phyloP scores from a whole-genome alignment of 306 rosid species.

The Gastrolobium bilobum region DNA sequence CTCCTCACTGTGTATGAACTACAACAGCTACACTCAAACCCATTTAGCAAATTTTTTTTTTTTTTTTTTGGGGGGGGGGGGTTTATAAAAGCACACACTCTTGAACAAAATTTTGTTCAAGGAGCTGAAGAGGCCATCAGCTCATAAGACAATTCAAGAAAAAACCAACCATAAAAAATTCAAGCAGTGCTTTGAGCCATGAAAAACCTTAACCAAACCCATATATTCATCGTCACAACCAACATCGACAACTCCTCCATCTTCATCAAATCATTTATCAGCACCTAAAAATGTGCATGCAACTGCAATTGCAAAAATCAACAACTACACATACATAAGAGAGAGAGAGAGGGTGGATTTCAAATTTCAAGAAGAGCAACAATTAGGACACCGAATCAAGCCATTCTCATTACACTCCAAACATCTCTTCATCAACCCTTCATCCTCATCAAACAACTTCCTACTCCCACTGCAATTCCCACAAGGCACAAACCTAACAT shows the following conservation, averaged over 20 bases:
- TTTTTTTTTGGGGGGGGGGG: not conserved
- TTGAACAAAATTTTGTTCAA: conserved; percentile 52
- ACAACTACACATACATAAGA: not conserved
- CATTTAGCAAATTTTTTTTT: not conserved
- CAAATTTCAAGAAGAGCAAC: conserved; percentile 60
- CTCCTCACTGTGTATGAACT: conserved; percentile 32
- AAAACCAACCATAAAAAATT: conserved; percentile 50
- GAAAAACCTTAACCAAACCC: conserved; percentile 45
- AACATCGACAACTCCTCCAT: conserved; percentile 25
- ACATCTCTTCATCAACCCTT: conserved; percentile 76
- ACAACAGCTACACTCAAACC: conserved; percentile 45
- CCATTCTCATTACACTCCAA: conserved; percentile 93
- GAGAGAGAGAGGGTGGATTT: no score
- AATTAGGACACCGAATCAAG: conserved; percentile 85
- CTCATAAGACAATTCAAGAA: conserved; percentile 36
- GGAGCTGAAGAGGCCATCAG: conserved; percentile 46
- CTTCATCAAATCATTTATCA: conserved; percentile 55
- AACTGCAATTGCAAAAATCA: conserved; percentile 32
- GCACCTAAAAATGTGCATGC: conserved; percentile 55
- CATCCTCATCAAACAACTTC: conserved; percentile 90
- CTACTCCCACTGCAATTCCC: conserved; percentile 86
- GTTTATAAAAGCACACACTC: conserved; percentile 38
- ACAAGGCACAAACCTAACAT: conserved; percentile 86
- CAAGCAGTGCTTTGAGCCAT: conserved; percentile 66
- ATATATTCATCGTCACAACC: conserved; percentile 17